phyloP scores from a whole-genome alignment of 805 yeast species.

The Lipomyces sp. region DNA sequence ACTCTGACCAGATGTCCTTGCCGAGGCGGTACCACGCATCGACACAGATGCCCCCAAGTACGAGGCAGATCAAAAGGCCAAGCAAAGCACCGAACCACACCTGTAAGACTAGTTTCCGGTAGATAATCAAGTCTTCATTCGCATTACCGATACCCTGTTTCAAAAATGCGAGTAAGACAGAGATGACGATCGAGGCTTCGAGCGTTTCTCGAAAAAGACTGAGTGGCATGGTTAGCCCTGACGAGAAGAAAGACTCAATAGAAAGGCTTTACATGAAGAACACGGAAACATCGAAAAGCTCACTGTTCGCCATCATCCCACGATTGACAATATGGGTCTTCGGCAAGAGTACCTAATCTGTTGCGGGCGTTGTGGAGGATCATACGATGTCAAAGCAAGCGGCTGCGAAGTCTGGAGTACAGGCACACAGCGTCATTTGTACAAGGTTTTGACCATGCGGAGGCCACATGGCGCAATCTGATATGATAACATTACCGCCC shows the following conservation, averaged over 20 bases:
- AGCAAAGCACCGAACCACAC: conserved; percentile 81
- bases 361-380: too few species aligned
- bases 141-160: conserved; percentile 78
- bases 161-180: conserved; percentile 88
- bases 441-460: too few species aligned
- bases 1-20: conserved; percentile 79
- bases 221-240: background rate
- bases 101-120: conserved; percentile 70
- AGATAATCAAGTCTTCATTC: conserved; percentile 49
- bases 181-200: conserved; percentile 89
- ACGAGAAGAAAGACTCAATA: background rate
- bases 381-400: too few species aligned
- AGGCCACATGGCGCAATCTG: too few species aligned
- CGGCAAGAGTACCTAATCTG: too few species aligned
- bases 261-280: conserved; percentile 36
- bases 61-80: conserved; percentile 80
- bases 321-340: too few species aligned
- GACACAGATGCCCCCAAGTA: conserved; percentile 89
- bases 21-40: conserved; percentile 87
- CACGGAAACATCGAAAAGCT: conserved; percentile 58
- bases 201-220: conserved; percentile 85
- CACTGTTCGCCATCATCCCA: conserved; percentile 47
- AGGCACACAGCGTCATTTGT: too few species aligned
- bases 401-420: too few species aligned
- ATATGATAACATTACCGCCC: too few species aligned